These are phyloP conservation scores for Primulina huaijiensis DNA, from an alignment of 257 asterid genomes.

Conservation along the genomic window DNA sequence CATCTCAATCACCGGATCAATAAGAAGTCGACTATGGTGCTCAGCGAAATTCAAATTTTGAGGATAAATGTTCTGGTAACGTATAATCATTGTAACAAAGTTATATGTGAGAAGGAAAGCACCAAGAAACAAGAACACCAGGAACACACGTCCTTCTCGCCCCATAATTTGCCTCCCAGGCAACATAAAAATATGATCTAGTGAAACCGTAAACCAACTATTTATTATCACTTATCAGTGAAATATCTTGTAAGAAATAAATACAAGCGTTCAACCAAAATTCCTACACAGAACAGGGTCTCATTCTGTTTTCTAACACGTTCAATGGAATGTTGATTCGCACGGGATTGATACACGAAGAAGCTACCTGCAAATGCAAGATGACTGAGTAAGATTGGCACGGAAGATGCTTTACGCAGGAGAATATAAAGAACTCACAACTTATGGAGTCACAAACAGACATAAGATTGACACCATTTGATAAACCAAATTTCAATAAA, in stretches of 20 bases:
- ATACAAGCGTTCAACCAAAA: neutral
- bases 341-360: neutral
- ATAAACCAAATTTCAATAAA: neutral
- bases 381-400: constrained; percentile 5
- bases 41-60: constrained; percentile 10
- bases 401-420: neutral
- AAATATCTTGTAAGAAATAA: neutral
- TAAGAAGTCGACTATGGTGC: constrained; percentile 3
- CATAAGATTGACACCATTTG: neutral
- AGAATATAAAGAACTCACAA: neutral
- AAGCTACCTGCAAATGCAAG: constrained; percentile 23
- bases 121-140: constrained; percentile 37
- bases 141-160: constrained; percentile 24
- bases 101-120: constrained; percentile 42
- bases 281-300: neutral
- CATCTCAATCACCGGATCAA: constrained; percentile 57
- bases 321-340: neutral
- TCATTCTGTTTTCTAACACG: neutral
- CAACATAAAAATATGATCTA: constrained; percentile 13
- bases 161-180: constrained; percentile 35
- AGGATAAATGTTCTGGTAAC: constrained; percentile 18
- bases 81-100: constrained; percentile 24
- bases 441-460: neutral
- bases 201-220: constrained; percentile 1
- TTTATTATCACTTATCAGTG: neutral